Evolutionary conservation across 441 rosid genomes (phyloP).

Genomic region (Rhodomyrtus psidioides): DNA sequence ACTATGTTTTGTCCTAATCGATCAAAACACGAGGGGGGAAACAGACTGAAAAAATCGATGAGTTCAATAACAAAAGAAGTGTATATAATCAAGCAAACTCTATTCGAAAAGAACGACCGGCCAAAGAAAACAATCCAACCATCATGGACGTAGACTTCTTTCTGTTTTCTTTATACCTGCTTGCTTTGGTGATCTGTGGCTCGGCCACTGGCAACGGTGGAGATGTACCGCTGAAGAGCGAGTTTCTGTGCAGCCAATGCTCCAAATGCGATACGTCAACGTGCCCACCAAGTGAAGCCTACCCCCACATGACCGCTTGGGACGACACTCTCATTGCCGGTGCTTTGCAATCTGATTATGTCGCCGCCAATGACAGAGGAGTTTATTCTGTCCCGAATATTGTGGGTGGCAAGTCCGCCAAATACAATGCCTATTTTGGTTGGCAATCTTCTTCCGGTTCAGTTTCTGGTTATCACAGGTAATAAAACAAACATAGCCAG

Average conservation of each 20-base stretch:
- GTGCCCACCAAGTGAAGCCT: conserved; percentile 37
- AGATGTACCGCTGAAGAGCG: conserved; percentile 7
- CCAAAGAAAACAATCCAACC: not conserved
- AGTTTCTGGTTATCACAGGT: conserved; percentile 41
- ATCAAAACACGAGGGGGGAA: not conserved
- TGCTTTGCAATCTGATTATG: conserved; percentile 34
- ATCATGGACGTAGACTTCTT: conserved; percentile 5
- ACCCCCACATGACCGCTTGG: conserved; percentile 37
- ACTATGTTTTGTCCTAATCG: not conserved
- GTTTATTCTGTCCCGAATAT: conserved; percentile 37
- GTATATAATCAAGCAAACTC: not conserved
- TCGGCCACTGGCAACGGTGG: not conserved
- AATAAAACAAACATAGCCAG: not conserved
- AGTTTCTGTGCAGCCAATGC: conserved; percentile 35
- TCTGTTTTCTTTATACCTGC: not conserved
- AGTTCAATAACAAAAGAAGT: not conserved
- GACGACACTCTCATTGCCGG: conserved; percentile 28
- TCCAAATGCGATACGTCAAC: conserved; percentile 9
- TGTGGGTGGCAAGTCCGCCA: conserved; percentile 21
- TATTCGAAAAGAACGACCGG: not conserved
- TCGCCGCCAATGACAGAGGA: conserved; percentile 18
- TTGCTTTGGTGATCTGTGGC: not conserved
- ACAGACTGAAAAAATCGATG: not conserved
- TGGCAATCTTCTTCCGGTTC: conserved; percentile 49
- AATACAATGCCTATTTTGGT: conserved; percentile 36